Conservation (phyloP, 495 filamentous ascomycete genomes). For the Penicillium pulvis region DNA sequence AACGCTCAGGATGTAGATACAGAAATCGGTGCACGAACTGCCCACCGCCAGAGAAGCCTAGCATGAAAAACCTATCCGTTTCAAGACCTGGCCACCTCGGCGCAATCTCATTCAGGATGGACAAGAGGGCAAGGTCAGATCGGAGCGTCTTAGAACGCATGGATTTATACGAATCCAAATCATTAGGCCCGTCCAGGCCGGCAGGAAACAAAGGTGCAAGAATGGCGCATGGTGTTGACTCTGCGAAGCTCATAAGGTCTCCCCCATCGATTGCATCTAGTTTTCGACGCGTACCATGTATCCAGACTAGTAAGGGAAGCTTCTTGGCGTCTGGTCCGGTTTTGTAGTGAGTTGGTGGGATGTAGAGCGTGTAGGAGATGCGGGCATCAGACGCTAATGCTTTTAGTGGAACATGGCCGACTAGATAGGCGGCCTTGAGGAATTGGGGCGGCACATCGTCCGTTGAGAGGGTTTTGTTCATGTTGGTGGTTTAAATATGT, state of each 20-base stretch:
- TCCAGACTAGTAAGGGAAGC: conserved; percentile 7
- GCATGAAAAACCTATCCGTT: background rate
- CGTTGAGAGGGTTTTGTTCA: background rate
- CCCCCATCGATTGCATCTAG: background rate
- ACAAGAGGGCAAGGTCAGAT: background rate
- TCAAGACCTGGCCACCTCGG: background rate
- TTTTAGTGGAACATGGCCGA: conserved; percentile 1
- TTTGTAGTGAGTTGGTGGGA: conserved; percentile 4
- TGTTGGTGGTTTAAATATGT: background rate
- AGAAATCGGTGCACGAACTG: conserved; percentile 1
- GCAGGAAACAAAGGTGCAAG: conserved; percentile 3
- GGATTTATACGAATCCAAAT: background rate
- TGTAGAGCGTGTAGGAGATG: conserved; percentile 7
- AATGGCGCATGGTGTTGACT: background rate
- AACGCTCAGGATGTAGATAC: background rate
- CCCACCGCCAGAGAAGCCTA: conserved; percentile 1
- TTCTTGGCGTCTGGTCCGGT: background rate
- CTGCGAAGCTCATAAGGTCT: background rate
- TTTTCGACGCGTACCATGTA: background rate
- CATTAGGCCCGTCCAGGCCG: background rate
- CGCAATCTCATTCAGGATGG: background rate
- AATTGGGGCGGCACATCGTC: background rate
- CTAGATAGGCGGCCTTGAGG: background rate
- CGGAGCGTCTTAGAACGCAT: background rate
- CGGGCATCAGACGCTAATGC: background rate